phyloP scores from a whole-genome alignment of 345 rosid species.

The Geranium brycei region DNA sequence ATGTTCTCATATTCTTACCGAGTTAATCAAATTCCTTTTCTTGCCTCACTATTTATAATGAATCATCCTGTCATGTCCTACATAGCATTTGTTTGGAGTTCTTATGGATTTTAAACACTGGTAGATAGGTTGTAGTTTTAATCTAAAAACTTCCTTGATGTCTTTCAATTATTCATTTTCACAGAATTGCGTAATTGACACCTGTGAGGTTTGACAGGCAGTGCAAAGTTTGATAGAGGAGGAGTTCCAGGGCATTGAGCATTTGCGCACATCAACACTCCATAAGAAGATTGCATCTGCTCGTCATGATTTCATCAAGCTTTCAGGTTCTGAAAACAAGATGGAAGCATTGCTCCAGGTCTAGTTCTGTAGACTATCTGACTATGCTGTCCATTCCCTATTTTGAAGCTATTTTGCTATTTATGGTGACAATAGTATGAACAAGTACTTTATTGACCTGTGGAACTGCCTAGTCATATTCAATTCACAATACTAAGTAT shows the following conservation, averaged over 20 bases:
- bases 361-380: constrained; percentile 4
- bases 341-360: constrained; percentile 87
- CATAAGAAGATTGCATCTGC: constrained; percentile 87
- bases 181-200: background rate
- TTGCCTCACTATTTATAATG: too few relatives aligned
- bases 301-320: constrained; percentile 81
- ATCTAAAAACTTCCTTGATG: too few relatives aligned
- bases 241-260: constrained; percentile 83
- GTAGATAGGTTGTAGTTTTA: too few relatives aligned
- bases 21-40: too few relatives aligned
- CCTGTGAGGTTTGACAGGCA: constrained; percentile 39
- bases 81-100: background rate
- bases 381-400: background rate
- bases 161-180: too few relatives aligned
- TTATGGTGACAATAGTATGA: background rate
- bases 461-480: too few relatives aligned
- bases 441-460: too few relatives aligned
- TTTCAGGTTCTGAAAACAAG: constrained; percentile 87
- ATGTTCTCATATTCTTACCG: too few relatives aligned
- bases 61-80: too few relatives aligned
- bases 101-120: too few relatives aligned
- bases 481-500: too few relatives aligned
- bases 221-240: constrained; percentile 82
- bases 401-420: background rate
- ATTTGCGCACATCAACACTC: constrained; percentile 77